Percentiles rank a stretch among this genome's conserved stretches.
Evolutionary conservation across 2,329 filamentous ascomycete genomes (phyloP).

Genomic region (Xylariaceae sp.): DNA sequence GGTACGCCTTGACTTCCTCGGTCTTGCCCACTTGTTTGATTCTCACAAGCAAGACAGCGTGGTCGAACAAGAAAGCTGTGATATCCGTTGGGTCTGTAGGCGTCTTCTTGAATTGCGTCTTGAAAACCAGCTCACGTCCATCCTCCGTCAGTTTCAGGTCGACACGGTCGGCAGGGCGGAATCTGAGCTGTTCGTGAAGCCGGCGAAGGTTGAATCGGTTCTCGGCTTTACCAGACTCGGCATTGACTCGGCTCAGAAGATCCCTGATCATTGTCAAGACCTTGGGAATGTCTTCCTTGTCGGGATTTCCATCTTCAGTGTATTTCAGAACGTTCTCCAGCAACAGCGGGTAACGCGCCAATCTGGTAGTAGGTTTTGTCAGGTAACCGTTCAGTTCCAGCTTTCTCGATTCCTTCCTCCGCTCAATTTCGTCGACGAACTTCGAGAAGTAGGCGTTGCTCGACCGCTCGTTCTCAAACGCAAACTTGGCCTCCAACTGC

Average conservation of each 20-base stretch:
- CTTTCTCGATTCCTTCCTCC: conserved; percentile 93
- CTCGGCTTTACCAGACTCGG: conserved; percentile 93
- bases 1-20: conserved; percentile 92
- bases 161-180: conserved; percentile 82
- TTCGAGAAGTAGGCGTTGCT: conserved; percentile 78
- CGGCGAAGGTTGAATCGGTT: conserved; percentile 95
- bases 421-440: conserved; percentile 94
- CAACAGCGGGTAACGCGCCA: conserved; percentile 88
- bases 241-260: conserved; percentile 81
- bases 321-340: conserved; percentile 89
- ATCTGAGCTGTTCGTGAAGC: conserved; percentile 86
- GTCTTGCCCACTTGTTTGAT: conserved; percentile 88
- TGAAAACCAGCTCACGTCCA: conserved; percentile 87
- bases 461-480: conserved; percentile 93
- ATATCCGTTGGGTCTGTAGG: conserved; percentile 85
- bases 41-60: conserved; percentile 85
- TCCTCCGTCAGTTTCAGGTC: conserved; percentile 94
- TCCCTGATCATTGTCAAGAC: conserved; percentile 83
- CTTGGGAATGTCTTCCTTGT: conserved; percentile 87
- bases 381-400: conserved; percentile 95
- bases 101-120: conserved; percentile 88
- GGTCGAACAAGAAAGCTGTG: conserved; percentile 92
- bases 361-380: conserved; percentile 91
- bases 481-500: conserved; percentile 93
- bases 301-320: conserved; percentile 80